phyloP scores from a whole-genome alignment of 1,139 yeast genomes.

The Magnusiomyces ingens region DNA sequence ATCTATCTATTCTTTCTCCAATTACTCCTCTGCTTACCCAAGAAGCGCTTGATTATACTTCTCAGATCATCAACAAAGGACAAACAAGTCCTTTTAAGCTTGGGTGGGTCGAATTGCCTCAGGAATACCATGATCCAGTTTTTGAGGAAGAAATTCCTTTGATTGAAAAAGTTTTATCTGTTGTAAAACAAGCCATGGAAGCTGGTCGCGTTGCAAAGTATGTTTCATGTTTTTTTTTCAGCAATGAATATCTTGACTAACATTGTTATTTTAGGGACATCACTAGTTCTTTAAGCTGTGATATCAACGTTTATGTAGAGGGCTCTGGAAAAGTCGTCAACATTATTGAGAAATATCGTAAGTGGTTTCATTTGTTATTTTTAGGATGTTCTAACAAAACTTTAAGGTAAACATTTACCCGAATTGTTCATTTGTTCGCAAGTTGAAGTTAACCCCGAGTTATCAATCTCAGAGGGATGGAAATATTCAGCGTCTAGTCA shows the following conservation, averaged over 20 bases:
- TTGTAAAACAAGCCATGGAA: slow-evolving; percentile 45
- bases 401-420: slow-evolving; percentile 16
- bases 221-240: neutral
- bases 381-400: neutral
- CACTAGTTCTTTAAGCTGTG: slow-evolving; percentile 61
- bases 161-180: slow-evolving; percentile 44
- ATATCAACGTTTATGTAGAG: slow-evolving; percentile 37
- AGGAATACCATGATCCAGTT: slow-evolving; percentile 33
- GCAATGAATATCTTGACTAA: slow-evolving; percentile 10
- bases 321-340: slow-evolving; percentile 17
- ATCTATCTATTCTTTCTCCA: slow-evolving; percentile 67
- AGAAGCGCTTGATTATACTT: slow-evolving; percentile 71
- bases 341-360: slow-evolving; percentile 24
- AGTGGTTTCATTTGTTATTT: slow-evolving; percentile 16
- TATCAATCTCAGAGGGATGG: slow-evolving; percentile 26
- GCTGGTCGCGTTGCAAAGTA: slow-evolving; percentile 41
- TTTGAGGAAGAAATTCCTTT: slow-evolving; percentile 32
- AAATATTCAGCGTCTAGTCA: slow-evolving; percentile 26
- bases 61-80: slow-evolving; percentile 32
- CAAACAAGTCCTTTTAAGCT: slow-evolving; percentile 48
- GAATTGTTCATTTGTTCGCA: slow-evolving; percentile 67
- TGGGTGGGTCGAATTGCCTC: slow-evolving; percentile 39
- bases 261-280: slow-evolving; percentile 27
- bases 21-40: slow-evolving; percentile 77
- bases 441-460: slow-evolving; percentile 36